phyloP scores from a whole-genome alignment of 441 rosid species.

The Pelargonium citronellum region DNA sequence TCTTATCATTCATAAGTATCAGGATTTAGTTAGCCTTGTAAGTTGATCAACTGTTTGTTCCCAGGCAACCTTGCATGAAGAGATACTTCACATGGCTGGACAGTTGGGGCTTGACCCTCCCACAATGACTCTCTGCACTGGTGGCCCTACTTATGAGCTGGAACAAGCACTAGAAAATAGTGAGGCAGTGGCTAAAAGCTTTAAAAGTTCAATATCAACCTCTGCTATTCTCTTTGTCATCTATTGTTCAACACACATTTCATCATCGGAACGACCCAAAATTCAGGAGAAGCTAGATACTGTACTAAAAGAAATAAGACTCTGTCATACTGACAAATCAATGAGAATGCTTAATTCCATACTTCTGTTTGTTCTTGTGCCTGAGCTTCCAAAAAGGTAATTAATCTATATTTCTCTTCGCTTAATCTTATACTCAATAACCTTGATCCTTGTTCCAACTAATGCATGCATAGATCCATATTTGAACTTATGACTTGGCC shows the following conservation, averaged over 20 bases:
- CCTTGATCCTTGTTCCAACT: not conserved
- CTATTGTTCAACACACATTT: conserved; percentile 59
- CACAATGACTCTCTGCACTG: conserved; percentile 58
- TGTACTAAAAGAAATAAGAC: conserved; percentile 44
- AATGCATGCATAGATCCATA: not conserved
- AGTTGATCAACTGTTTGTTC: conserved; percentile 15
- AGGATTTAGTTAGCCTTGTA: conserved; percentile 6
- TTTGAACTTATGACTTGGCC: not conserved
- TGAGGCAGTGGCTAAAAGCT: conserved; percentile 82
- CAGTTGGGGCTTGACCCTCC: conserved; percentile 94
- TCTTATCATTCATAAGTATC: not conserved
- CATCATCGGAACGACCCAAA: conserved; percentile 46
- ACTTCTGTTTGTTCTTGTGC: conserved; percentile 60
- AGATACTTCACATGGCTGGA: conserved; percentile 89
- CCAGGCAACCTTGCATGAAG: conserved; percentile 85
- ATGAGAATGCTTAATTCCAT: conserved; percentile 45
- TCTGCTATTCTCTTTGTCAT: conserved; percentile 59
- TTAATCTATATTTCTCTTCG: not conserved
- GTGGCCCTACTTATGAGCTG: conserved; percentile 62
- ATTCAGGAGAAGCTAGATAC: conserved; percentile 53
- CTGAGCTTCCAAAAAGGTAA: conserved; percentile 90
- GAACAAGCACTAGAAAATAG: conserved; percentile 77
- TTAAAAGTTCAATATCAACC: conserved; percentile 58
- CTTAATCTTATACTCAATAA: conserved; percentile 1
- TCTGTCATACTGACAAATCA: conserved; percentile 27